Percentiles rank a stretch among this genome's conserved stretches.
Evolutionary conservation across 768 basidiomycete species (phyloP).

Genomic region (Panaeolus papilionaceus): DNA sequence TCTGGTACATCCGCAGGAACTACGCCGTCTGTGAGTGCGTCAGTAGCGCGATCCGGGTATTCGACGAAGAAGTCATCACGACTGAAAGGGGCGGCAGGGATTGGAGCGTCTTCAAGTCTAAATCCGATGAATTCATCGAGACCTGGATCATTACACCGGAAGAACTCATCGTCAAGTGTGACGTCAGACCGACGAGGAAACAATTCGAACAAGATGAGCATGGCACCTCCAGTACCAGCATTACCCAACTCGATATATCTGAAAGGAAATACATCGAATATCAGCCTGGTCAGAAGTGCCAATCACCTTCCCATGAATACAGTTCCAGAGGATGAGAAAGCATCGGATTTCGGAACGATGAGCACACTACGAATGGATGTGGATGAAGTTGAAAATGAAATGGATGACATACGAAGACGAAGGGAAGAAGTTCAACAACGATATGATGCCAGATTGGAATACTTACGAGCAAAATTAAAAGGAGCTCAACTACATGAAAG

Average conservation of each 20-base stretch:
- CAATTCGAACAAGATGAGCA: conserved; percentile 24
- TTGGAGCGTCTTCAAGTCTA: conserved; percentile 2
- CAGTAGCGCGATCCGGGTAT: conserved; percentile 52
- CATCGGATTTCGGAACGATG: conserved; percentile 30
- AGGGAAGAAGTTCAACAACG: conserved; percentile 73
- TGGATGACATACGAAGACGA: conserved; percentile 72
- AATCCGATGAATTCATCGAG: conserved; percentile 26
- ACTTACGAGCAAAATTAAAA: conserved; percentile 81
- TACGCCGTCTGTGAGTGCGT: conserved; percentile 50
- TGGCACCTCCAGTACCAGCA: conserved; percentile 44
- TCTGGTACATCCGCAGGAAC: conserved; percentile 60
- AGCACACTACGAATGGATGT: conserved; percentile 31
- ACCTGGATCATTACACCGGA: conserved; percentile 53
- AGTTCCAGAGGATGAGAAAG: conserved; percentile 54
- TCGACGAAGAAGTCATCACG: conserved; percentile 42
- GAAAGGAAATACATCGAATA: conserved; percentile 42
- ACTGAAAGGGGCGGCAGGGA: not conserved
- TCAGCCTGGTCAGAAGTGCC: conserved; percentile 59
- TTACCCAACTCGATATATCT: conserved; percentile 37
- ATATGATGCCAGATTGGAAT: conserved; percentile 80
- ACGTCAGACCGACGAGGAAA: conserved; percentile 44
- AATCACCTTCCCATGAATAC: conserved; percentile 56
- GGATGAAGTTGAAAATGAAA: conserved; percentile 49
- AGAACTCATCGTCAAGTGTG: conserved; percentile 68
- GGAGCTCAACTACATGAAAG: conserved; percentile 87